phyloP scores from a whole-genome alignment of 2,329 filamentous ascomycete genomes.

The Stemphylium lycopersici region DNA sequence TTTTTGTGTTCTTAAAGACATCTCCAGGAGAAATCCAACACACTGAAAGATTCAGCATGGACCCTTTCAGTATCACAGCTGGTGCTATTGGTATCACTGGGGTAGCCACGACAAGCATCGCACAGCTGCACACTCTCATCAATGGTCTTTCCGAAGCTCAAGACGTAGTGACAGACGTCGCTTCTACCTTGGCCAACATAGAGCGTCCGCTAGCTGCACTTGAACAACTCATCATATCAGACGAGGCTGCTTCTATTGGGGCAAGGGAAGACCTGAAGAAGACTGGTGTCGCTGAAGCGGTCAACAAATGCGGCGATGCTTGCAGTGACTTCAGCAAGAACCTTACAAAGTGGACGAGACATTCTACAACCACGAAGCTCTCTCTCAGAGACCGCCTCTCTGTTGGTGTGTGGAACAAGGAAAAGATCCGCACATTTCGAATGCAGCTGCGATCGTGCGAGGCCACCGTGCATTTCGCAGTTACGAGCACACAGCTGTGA shows the following conservation, averaged over 20 bases:
- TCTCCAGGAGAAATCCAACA: neutral
- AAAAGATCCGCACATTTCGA: constrained; percentile 17
- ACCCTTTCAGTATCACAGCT: constrained; percentile 9
- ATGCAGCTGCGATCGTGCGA: constrained; percentile 16
- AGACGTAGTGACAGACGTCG: constrained; percentile 13
- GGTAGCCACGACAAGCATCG: constrained; percentile 8
- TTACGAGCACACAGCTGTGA: constrained; percentile 20
- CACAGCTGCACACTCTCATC: constrained; percentile 13
- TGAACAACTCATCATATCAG: constrained; percentile 6
- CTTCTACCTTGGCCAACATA: constrained; percentile 13
- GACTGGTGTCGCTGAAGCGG: constrained; percentile 17
- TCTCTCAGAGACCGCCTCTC: constrained; percentile 14
- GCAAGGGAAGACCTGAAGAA: constrained; percentile 15
- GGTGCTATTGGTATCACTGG: constrained; percentile 12
- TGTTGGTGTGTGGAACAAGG: constrained; percentile 19
- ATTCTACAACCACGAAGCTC: constrained; percentile 13
- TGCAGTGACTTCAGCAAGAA: constrained; percentile 17
- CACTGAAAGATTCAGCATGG: constrained; percentile 2
- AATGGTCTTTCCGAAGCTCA: constrained; percentile 14
- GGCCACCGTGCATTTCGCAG: constrained; percentile 17
- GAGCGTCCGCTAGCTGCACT: constrained; percentile 17
- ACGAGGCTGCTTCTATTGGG: constrained; percentile 2
- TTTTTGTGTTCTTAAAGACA: neutral
- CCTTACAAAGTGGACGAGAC: constrained; percentile 18
- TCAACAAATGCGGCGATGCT: constrained; percentile 18